Conservation (phyloP, 78 protist species). For the Mastigamoeba balamuthi region DNA sequence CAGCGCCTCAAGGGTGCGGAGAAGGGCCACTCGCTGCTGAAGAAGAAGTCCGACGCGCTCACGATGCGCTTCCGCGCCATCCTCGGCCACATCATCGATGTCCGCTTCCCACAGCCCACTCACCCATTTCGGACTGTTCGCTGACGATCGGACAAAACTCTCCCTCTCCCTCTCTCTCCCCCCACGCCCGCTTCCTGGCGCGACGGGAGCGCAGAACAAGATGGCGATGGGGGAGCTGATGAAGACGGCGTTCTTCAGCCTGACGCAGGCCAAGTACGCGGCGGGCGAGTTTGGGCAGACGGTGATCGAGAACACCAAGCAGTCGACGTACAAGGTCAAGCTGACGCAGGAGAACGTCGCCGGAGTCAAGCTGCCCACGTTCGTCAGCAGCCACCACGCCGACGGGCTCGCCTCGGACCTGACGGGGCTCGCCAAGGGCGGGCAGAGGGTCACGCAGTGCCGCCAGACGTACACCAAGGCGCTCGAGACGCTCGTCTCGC, state of each 20-base stretch:
- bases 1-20: constrained; percentile 80
- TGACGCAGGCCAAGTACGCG: constrained; percentile 66
- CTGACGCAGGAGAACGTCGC: constrained; percentile 77
- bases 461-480: constrained; percentile 48
- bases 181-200: no score
- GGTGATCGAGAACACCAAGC: constrained; percentile 43
- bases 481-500: constrained; percentile 57
- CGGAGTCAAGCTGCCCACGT: constrained; percentile 86
- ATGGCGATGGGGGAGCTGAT: constrained; percentile 52
- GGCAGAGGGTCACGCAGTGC: constrained; percentile 71
- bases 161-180: no score
- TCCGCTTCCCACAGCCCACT: neutral
- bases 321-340: constrained; percentile 41
- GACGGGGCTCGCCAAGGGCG: constrained; percentile 92
- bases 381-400: constrained; percentile 1
- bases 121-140: neutral
- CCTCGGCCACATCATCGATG: constrained; percentile 42
- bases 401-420: constrained; percentile 31
- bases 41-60: constrained; percentile 94
- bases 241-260: constrained; percentile 63
- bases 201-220: constrained; percentile 8
- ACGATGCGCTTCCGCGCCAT: constrained; percentile 67
- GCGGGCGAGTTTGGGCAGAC: constrained; percentile 68
- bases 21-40: constrained; percentile 87
- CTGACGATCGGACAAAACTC: neutral